These are phyloP conservation scores for Simplicillium aogashimaense DNA, from an alignment of 2,329 filamentous ascomycete genomes.

Conservation along the genomic window DNA sequence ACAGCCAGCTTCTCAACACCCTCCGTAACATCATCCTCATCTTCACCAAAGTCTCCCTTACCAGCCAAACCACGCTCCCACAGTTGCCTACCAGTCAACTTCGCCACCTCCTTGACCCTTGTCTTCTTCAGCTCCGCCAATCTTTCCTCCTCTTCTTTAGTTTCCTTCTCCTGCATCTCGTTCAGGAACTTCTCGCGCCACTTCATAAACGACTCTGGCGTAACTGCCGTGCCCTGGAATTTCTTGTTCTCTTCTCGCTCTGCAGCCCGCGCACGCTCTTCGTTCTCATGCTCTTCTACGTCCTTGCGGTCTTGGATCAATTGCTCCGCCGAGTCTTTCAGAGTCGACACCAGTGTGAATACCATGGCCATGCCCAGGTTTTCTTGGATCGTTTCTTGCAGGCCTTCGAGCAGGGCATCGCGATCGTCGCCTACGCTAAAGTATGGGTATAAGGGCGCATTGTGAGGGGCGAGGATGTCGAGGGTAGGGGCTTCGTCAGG, in stretches of 20 bases:
- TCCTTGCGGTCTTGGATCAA: slow-evolving; percentile 67
- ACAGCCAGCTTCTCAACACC: slow-evolving; percentile 66
- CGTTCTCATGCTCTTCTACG: slow-evolving; percentile 46
- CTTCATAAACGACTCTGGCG: slow-evolving; percentile 69
- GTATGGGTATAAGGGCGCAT: slow-evolving; percentile 57
- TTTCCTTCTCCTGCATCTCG: slow-evolving; percentile 70
- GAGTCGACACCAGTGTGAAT: slow-evolving; percentile 75
- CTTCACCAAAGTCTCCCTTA: slow-evolving; percentile 56
- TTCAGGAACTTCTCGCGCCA: slow-evolving; percentile 72
- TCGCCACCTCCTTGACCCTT: slow-evolving; percentile 63
- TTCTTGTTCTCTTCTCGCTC: slow-evolving; percentile 95
- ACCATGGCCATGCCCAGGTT: slow-evolving; percentile 97
- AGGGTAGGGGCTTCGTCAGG: slow-evolving; percentile 79
- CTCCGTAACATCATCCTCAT: slow-evolving; percentile 53
- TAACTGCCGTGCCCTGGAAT: slow-evolving; percentile 87
- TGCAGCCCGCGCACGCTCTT: slow-evolving; percentile 44
- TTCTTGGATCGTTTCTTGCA: slow-evolving; percentile 74
- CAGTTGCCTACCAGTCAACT: slow-evolving; percentile 63
- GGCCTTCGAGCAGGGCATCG: slow-evolving; percentile 56
- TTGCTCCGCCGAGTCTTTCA: slow-evolving; percentile 87
- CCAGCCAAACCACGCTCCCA: slow-evolving; percentile 67
- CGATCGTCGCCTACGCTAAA: slow-evolving; percentile 79
- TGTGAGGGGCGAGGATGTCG: slow-evolving; percentile 66
- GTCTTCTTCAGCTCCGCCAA: slow-evolving; percentile 75
- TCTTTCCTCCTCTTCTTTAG: slow-evolving; percentile 63